Evolutionary conservation across 1,284 basidiomycete genomes (phyloP).

Genomic region (Lentinus polychrous): DNA sequence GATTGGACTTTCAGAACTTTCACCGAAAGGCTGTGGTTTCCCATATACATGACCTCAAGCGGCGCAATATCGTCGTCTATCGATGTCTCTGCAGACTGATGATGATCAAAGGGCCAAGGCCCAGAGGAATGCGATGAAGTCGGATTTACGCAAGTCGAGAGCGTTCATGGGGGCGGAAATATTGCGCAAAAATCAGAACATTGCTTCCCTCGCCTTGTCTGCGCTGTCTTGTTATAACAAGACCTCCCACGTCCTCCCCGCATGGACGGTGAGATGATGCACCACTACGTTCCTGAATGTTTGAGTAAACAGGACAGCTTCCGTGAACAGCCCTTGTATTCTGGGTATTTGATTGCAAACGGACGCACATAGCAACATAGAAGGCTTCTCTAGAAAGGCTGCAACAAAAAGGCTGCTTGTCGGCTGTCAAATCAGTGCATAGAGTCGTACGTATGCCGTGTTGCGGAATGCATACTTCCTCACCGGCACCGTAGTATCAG

Average conservation of each 20-base stretch:
- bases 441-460: neutral
- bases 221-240: too few species aligned
- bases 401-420: neutral
- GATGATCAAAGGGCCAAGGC: too few species aligned
- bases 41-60: neutral
- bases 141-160: too few species aligned
- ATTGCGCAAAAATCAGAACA: too few species aligned
- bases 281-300: too few species aligned
- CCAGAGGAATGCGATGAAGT: too few species aligned
- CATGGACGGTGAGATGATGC: too few species aligned
- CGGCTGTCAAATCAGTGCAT: neutral
- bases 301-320: too few species aligned
- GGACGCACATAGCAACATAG: neutral
- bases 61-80: neutral
- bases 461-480: neutral
- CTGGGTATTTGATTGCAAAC: neutral
- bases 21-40: neutral
- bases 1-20: neutral
- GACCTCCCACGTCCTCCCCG: too few species aligned
- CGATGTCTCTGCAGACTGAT: neutral
- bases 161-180: too few species aligned
- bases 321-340: neutral
- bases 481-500: conserved; percentile 1
- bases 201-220: too few species aligned
- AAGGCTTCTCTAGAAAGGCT: neutral